phyloP scores from a whole-genome alignment of 2,329 filamentous ascomycete species.

The Pezicula neosporulosa region DNA sequence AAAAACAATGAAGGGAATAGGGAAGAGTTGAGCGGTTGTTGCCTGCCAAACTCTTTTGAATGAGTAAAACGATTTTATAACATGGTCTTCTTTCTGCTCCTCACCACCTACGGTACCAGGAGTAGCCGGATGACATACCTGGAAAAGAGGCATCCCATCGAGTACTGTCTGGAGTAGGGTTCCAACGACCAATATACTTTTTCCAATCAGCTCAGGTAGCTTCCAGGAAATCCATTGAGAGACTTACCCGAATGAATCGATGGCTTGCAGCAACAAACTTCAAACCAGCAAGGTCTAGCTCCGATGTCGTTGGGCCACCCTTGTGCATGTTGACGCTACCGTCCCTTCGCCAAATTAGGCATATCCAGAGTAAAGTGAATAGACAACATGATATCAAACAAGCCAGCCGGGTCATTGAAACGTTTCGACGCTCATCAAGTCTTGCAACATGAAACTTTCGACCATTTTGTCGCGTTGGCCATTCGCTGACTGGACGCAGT shows the following conservation, averaged over 20 bases:
- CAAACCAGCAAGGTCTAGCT: constrained; percentile 10
- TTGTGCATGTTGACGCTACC: too few relatives aligned
- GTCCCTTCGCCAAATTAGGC: too few relatives aligned
- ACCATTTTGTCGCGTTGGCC: too few relatives aligned
- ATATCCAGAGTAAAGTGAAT: too few relatives aligned
- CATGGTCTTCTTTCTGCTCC: too few relatives aligned
- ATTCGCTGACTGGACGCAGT: too few relatives aligned
- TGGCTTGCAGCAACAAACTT: constrained; percentile 18
- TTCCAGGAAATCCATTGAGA: not conserved
- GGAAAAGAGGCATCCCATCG: constrained; percentile 23
- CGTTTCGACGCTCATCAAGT: too few relatives aligned
- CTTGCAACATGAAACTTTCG: too few relatives aligned
- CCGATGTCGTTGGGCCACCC: not conserved
- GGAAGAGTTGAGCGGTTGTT: not conserved
- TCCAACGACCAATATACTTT: constrained; percentile 24
- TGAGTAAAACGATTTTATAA: not conserved
- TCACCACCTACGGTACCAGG: too few relatives aligned
- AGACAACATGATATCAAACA: too few relatives aligned
- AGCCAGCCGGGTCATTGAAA: too few relatives aligned
- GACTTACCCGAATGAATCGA: constrained; percentile 17
- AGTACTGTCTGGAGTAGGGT: constrained; percentile 9
- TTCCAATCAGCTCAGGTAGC: not conserved
- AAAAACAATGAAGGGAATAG: too few relatives aligned
- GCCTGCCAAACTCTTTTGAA: not conserved
- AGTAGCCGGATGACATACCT: constrained; percentile 8